Evolutionary conservation across 2,329 filamentous ascomycete genomes (phyloP).

Genomic region (Leptographium wingfieldii): DNA sequence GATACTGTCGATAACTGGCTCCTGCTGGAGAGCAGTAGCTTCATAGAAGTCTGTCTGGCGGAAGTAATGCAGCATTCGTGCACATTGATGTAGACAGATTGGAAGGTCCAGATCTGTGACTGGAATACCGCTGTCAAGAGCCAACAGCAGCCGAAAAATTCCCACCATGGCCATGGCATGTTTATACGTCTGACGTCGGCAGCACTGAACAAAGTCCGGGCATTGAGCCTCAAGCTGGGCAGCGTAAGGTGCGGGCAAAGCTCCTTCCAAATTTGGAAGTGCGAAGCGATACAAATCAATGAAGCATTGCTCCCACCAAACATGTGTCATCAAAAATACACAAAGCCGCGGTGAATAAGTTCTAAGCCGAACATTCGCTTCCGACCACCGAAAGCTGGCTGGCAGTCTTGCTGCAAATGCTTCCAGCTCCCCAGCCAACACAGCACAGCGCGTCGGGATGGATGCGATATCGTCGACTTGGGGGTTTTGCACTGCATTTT

Average conservation of each 20-base stretch:
- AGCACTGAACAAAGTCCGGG: constrained; percentile 33
- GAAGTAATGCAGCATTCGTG: constrained; percentile 38
- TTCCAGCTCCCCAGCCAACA: constrained; percentile 31
- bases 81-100: constrained; percentile 42
- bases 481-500: constrained; percentile 19
- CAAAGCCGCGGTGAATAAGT: constrained; percentile 45
- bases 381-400: constrained; percentile 43
- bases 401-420: constrained; percentile 41
- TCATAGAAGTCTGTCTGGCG: constrained; percentile 19
- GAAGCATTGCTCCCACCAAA: constrained; percentile 47
- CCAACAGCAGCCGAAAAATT: constrained; percentile 39
- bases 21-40: constrained; percentile 27
- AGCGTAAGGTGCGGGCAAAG: constrained; percentile 30
- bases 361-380: constrained; percentile 40
- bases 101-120: constrained; percentile 43
- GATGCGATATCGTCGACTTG: not conserved
- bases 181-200: constrained; percentile 37
- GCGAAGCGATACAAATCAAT: constrained; percentile 44
- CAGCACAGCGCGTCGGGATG: constrained; percentile 33
- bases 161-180: constrained; percentile 42
- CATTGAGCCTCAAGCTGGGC: constrained; percentile 26
- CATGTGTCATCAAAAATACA: constrained; percentile 46
- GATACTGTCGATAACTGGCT: constrained; percentile 35
- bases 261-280: constrained; percentile 37
- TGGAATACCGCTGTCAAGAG: constrained; percentile 35